Percentiles rank a stretch among this genome's conserved stretches.
These are phyloP conservation scores for Castanea crenata DNA, from an alignment of 306 rosid genomes.

Conservation along the genomic window DNA sequence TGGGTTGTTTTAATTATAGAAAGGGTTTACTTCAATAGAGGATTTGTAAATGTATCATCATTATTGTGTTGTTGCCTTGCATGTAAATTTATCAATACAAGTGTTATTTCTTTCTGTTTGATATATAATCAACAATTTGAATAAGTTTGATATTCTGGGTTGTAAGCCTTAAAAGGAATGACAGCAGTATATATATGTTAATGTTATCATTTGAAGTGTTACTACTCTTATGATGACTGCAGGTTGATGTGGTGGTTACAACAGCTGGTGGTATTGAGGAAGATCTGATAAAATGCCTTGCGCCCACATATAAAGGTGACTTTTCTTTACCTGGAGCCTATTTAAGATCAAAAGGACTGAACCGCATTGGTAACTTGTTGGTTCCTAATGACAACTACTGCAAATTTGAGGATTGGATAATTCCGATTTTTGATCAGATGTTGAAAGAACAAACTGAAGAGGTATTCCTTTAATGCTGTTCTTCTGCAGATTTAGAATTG, in stretches of 20 bases:
- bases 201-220: background rate
- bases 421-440: slow-evolving; percentile 91
- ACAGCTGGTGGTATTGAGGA: slow-evolving; percentile 95
- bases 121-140: background rate
- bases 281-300: slow-evolving; percentile 91
- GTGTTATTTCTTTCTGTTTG: too few species aligned
- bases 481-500: background rate
- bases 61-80: background rate
- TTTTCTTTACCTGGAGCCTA: slow-evolving; percentile 69
- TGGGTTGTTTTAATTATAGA: too few species aligned
- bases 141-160: background rate
- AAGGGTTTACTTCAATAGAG: too few species aligned
- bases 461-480: slow-evolving; percentile 36
- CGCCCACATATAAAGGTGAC: slow-evolving; percentile 83
- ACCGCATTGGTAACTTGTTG: slow-evolving; percentile 89
- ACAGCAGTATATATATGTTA: background rate
- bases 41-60: background rate
- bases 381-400: slow-evolving; percentile 91
- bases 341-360: slow-evolving; percentile 84
- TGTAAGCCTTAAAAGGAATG: background rate
- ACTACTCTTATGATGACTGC: slow-evolving; percentile 1
- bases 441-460: slow-evolving; percentile 69
- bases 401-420: slow-evolving; percentile 95
- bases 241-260: slow-evolving; percentile 89
- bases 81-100: too few species aligned